Percentiles rank a stretch among this genome's conserved stretches.
Evolutionary conservation across 352 stramenopile genomes (phyloP).

Genomic region (Thraustochytrium striatum): DNA sequence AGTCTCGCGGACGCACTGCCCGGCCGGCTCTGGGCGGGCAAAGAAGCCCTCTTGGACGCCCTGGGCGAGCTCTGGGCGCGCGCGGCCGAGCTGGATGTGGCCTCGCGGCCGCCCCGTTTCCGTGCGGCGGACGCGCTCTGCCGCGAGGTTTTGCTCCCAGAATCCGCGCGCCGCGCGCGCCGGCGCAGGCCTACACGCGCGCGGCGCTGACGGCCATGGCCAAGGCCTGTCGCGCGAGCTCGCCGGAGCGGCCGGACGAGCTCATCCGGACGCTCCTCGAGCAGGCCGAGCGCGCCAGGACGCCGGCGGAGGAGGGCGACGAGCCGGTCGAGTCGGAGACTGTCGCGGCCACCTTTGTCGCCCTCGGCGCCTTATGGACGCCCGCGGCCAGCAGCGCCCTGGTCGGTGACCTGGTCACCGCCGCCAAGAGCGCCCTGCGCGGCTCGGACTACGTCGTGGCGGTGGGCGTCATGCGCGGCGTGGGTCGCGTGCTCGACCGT

Average conservation of each 20-base stretch:
- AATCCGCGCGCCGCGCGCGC: neutral
- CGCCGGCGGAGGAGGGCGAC: constrained; percentile 3
- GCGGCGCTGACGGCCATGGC: constrained; percentile 21
- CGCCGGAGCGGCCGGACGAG: neutral
- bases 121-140: constrained; percentile 1
- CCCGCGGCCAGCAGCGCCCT: neutral
- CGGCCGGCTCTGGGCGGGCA: constrained; percentile 28
- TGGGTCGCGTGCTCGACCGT: neutral
- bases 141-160: neutral
- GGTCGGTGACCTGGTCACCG: neutral
- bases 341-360: constrained; percentile 19
- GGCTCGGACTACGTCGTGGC: constrained; percentile 33
- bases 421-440: neutral
- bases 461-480: constrained; percentile 2
- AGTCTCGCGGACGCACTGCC: constrained; percentile 3
- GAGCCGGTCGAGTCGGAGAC: neutral
- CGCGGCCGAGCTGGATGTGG: neutral
- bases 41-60: constrained; percentile 10
- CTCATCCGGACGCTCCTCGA: constrained; percentile 12
- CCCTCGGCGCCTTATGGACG: constrained; percentile 2
- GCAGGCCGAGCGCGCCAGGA: too few relatives aligned
- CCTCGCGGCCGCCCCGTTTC: neutral
- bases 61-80: constrained; percentile 1
- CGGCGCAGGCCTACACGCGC: neutral
- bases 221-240: neutral